These are phyloP conservation scores for Aspergillus bridgeri DNA, from an alignment of 495 filamentous ascomycete species.

Conservation along the genomic window DNA sequence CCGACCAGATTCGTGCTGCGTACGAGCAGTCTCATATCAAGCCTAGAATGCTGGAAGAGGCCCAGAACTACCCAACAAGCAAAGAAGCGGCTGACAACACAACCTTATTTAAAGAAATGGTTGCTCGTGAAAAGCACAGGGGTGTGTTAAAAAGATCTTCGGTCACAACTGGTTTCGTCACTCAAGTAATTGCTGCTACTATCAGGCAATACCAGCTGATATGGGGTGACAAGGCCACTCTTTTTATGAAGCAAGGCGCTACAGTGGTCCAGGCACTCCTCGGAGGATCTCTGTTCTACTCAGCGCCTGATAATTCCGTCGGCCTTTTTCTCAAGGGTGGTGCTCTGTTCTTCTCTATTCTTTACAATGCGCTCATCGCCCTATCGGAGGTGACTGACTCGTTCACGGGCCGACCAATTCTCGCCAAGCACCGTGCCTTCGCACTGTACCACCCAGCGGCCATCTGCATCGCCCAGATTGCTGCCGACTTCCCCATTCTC, in stretches of 20 bases:
- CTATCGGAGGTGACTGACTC: slow-evolving; percentile 54
- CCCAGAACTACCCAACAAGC: slow-evolving; percentile 40
- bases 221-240: not conserved
- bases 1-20: not conserved
- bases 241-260: not conserved
- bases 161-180: not conserved
- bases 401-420: slow-evolving; percentile 14
- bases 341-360: slow-evolving; percentile 38
- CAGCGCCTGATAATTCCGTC: slow-evolving; percentile 33
- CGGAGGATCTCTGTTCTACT: slow-evolving; percentile 29
- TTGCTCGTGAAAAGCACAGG: slow-evolving; percentile 38
- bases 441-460: not conserved
- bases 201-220: not conserved
- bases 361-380: slow-evolving; percentile 51
- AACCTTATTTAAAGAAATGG: slow-evolving; percentile 42
- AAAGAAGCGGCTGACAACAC: slow-evolving; percentile 39
- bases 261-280: not conserved
- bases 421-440: not conserved
- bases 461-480: not conserved
- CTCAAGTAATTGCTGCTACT: not conserved
- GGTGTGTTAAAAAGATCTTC: slow-evolving; percentile 7
- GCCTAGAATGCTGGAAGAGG: not conserved
- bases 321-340: slow-evolving; percentile 50
- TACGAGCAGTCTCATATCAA: not conserved
- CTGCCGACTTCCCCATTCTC: not conserved